A percentile compares a stretch with the other conserved stretches of the same genome.
phyloP scores from a whole-genome alignment of 1,139 yeast genomes.

The Eremothecium coryli region DNA sequence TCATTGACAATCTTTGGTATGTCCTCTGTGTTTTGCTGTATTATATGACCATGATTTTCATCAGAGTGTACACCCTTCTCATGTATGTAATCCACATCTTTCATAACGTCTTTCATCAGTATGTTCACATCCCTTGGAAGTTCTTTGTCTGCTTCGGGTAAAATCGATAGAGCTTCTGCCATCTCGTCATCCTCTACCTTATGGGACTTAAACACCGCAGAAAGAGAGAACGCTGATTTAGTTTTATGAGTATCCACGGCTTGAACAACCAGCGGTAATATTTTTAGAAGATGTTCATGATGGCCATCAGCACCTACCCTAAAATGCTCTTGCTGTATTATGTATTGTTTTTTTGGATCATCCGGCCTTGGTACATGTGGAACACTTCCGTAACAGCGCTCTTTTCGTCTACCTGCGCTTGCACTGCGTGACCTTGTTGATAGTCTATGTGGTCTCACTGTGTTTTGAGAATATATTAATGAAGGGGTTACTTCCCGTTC shows the following conservation, averaged over 20 bases:
- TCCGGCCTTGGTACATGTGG: neutral
- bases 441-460: neutral
- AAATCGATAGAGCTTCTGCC: conserved; percentile 24
- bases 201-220: conserved; percentile 26
- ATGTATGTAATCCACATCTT: neutral
- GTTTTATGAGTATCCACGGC: conserved; percentile 15
- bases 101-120: neutral
- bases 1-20: conserved; percentile 31
- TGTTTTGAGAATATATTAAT: neutral
- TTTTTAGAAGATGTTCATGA: conserved; percentile 26
- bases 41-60: conserved; percentile 27
- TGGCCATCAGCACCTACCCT: conserved; percentile 27
- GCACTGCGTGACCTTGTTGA: conserved; percentile 3
- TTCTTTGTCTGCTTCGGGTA: conserved; percentile 12
- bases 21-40: conserved; percentile 27
- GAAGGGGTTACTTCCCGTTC: conserved; percentile 1
- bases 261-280: conserved; percentile 17
- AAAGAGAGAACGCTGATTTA: conserved; percentile 22
- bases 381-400: neutral
- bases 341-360: conserved; percentile 9
- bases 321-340: conserved; percentile 24
- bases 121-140: neutral
- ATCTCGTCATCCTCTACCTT: conserved; percentile 16
- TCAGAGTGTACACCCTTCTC: conserved; percentile 7
- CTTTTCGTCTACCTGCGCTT: neutral